These are phyloP conservation scores for Nannochloropsis gaditana DNA, from an alignment of 108 stramenopile species.

Conservation along the genomic window DNA sequence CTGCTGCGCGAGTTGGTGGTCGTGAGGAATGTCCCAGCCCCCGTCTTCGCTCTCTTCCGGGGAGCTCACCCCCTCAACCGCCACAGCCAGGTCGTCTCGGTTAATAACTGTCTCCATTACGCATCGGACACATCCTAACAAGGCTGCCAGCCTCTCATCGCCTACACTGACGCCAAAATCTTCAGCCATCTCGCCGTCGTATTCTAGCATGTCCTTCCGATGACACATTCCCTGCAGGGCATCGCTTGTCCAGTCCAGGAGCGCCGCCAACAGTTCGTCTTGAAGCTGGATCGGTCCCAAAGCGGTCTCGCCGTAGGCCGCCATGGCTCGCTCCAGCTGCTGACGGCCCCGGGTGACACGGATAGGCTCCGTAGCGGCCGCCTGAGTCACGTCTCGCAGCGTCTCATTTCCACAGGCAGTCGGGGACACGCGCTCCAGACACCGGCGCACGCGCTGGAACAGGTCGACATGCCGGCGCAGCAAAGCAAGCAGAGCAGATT, in stretches of 20 bases:
- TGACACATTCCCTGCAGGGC: neutral
- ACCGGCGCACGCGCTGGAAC: neutral
- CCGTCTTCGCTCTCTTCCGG: neutral
- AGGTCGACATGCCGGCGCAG: neutral
- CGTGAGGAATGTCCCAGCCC: neutral
- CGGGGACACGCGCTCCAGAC: neutral
- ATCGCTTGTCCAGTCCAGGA: neutral
- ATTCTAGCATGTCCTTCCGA: neutral
- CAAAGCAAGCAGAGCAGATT: neutral
- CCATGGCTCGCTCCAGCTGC: neutral
- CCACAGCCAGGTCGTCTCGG: constrained; percentile 9
- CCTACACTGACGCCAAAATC: neutral
- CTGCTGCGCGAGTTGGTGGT: neutral
- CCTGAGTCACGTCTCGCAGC: neutral
- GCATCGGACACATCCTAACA: neutral
- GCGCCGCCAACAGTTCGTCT: neutral
- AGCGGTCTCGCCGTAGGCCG: neutral
- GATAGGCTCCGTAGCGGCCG: neutral
- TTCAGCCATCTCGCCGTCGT: neutral
- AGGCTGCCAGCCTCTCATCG: neutral
- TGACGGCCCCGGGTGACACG: constrained; percentile 3
- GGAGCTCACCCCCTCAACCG: neutral
- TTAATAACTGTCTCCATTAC: neutral
- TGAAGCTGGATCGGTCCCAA: neutral
- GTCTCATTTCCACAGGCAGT: neutral